Evolutionary conservation across 192 early-diverging fungal genomes (phyloP).

Genomic region (Dispira simplex): DNA sequence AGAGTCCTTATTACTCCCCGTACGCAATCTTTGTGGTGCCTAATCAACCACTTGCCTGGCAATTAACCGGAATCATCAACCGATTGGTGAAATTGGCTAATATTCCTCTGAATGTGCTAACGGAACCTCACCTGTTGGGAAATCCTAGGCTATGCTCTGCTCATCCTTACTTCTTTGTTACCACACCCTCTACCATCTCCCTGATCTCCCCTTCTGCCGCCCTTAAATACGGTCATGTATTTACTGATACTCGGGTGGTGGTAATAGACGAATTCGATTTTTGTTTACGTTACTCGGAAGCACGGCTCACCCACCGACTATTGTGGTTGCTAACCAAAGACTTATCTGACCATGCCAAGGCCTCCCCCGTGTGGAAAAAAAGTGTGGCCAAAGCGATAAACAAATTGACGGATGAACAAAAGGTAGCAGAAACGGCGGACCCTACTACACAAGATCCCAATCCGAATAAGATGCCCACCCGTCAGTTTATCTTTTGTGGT

Average conservation of each 20-base stretch:
- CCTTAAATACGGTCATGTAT: background rate
- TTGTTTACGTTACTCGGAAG: constrained; percentile 1
- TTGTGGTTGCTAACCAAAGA: background rate
- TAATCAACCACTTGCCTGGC: constrained; percentile 5
- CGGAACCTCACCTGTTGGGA: background rate
- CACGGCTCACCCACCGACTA: background rate
- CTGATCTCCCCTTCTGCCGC: background rate
- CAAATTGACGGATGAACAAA: background rate
- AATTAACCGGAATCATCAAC: background rate
- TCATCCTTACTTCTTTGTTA: background rate
- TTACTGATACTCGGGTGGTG: constrained; percentile 1
- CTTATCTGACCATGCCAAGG: background rate
- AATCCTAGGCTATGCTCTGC: background rate
- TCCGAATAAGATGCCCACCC: background rate
- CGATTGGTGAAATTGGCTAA: background rate
- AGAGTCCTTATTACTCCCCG: background rate
- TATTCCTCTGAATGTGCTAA: background rate
- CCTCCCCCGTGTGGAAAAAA: background rate
- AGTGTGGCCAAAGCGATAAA: background rate
- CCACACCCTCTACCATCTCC: background rate
- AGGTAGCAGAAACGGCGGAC: background rate
- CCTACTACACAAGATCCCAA: too few species aligned
- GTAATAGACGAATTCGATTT: constrained; percentile 4
- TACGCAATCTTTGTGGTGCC: constrained; percentile 10
- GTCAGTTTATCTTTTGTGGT: constrained; percentile 9